These are phyloP conservation scores for Clavispora carvajalis DNA, from an alignment of 805 yeast species.

Conservation along the genomic window DNA sequence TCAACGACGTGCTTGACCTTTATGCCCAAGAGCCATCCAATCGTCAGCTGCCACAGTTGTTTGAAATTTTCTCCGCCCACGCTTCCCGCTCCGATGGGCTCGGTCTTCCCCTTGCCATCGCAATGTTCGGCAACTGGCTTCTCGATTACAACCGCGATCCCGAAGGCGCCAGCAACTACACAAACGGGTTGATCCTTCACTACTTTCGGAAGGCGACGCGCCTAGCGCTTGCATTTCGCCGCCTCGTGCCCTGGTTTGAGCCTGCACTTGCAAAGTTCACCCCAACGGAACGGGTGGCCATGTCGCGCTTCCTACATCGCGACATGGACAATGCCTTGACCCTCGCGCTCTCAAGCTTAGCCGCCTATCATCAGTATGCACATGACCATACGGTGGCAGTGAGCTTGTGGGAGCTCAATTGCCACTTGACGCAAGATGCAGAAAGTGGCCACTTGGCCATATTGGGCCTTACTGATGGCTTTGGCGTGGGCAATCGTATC, in stretches of 20 bases:
- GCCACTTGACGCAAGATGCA: constrained; percentile 17
- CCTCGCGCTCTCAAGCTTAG: constrained; percentile 15
- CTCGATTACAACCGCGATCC: constrained; percentile 15
- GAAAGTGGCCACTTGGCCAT: constrained; percentile 20
- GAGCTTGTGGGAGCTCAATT: constrained; percentile 19
- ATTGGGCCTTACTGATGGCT: constrained; percentile 18
- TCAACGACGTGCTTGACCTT: constrained; percentile 14
- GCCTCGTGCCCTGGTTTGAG: constrained; percentile 9
- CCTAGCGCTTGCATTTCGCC: constrained; percentile 13
- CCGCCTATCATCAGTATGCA: constrained; percentile 16
- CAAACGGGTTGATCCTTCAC: constrained; percentile 17
- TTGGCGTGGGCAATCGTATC: constrained; percentile 18
- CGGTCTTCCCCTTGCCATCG: constrained; percentile 19
- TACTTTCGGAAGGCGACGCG: constrained; percentile 19
- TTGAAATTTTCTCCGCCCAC: constrained; percentile 13
- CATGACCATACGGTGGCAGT: constrained; percentile 15
- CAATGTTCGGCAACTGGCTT: constrained; percentile 24
- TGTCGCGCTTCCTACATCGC: constrained; percentile 11
- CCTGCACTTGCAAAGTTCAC: not conserved
- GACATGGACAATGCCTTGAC: constrained; percentile 16
- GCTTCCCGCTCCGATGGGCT: constrained; percentile 13
- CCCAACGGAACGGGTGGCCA: constrained; percentile 2
- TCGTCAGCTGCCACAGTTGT: constrained; percentile 13
- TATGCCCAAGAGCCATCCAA: constrained; percentile 13
- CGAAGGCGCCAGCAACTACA: constrained; percentile 14